Base-by-base conservation (phyloP, 1,139 yeast species). In the Nadsonia starkeyi-henricii region DNA sequence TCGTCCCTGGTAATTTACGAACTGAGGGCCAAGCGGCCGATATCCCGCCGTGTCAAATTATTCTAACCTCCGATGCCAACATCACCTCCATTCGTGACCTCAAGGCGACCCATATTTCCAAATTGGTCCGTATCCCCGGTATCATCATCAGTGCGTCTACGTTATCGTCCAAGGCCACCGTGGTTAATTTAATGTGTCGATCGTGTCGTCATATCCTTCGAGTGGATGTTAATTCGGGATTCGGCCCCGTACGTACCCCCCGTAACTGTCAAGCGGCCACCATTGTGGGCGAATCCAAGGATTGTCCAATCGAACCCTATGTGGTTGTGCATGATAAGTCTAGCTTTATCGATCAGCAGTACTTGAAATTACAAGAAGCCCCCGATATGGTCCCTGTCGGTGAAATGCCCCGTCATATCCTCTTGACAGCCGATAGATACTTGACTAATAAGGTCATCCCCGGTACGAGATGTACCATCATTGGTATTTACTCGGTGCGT, bases 331-430 rank as follows among this genome's bases (percentile, higher is more conserved):
- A 91, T 64, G 97, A 91, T 62, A 85, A 86, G 61, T 88, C 96
- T 1, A 72, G 77, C 18, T 93, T 89, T 62, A 83, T 91, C 50
- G 98, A 93, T 65, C 97, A 93, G 63, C 99, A 93, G 65, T 80
- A 84, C 23, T 73, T 93, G 60, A 93, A 93, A 63, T 72, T 93
- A 49, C 99, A 91, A 64, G 99, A 91, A 62, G 75, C 94, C 17
- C 97, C 98, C 15, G 98, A 91, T 63, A 84, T 85, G 82, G 97
- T 91, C 1, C 99, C 98, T 1, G 95, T 91, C 20, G 98, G 99
- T 54, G 99, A 91, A 69, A 83, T 91, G 89, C 99, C 99, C 15
- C 78, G 99, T 57, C 95, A 91, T 60, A 83, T 93, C 47, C 65
- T 86, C 53, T 72, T 93, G 56, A 85, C 93, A 47, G 85, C 89